phyloP scores from a whole-genome alignment of 768 basidiomycete species.

The Calvatia gigantea region DNA sequence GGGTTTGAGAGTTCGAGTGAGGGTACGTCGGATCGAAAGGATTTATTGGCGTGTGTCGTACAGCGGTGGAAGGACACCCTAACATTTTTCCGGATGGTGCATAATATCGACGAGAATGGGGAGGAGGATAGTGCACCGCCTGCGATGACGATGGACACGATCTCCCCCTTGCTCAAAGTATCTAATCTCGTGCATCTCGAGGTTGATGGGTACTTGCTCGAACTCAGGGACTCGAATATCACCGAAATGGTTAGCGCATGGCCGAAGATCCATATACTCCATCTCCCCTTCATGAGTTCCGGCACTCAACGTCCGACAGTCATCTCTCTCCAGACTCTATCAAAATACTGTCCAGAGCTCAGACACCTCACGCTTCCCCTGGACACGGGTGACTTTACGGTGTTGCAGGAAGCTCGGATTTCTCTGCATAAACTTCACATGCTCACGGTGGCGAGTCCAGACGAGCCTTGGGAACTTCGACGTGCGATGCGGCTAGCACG shows the following conservation, averaged over 20 bases:
- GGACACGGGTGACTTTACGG: slow-evolving; percentile 16
- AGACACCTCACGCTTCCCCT: slow-evolving; percentile 21
- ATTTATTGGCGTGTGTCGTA: slow-evolving; percentile 19
- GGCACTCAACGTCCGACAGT: slow-evolving; percentile 19
- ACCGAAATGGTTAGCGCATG: slow-evolving; percentile 22
- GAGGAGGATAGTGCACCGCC: slow-evolving; percentile 15
- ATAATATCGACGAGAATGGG: slow-evolving; percentile 13
- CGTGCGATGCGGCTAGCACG: slow-evolving; percentile 23
- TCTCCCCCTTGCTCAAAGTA: slow-evolving; percentile 21
- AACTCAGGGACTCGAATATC: slow-evolving; percentile 23
- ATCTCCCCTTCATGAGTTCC: slow-evolving; percentile 21
- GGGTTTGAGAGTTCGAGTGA: slow-evolving; percentile 12
- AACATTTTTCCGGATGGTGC: slow-evolving; percentile 22
- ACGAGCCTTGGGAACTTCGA: slow-evolving; percentile 22
- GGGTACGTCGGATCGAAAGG: slow-evolving; percentile 17
- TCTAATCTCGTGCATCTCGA: slow-evolving; percentile 20
- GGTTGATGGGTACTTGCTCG: slow-evolving; percentile 25
- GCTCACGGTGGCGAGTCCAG: slow-evolving; percentile 21
- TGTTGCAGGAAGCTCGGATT: slow-evolving; percentile 6
- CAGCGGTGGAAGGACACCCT: slow-evolving; percentile 22
- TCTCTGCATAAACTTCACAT: slow-evolving; percentile 18
- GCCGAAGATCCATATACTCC: slow-evolving; percentile 22
- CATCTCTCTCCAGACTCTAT: slow-evolving; percentile 18
- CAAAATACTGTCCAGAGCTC: slow-evolving; percentile 18
- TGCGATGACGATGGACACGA: slow-evolving; percentile 8